Evolutionary conservation across 1,284 basidiomycete species (phyloP).

Genomic region (Ceratobasidium sp.): DNA sequence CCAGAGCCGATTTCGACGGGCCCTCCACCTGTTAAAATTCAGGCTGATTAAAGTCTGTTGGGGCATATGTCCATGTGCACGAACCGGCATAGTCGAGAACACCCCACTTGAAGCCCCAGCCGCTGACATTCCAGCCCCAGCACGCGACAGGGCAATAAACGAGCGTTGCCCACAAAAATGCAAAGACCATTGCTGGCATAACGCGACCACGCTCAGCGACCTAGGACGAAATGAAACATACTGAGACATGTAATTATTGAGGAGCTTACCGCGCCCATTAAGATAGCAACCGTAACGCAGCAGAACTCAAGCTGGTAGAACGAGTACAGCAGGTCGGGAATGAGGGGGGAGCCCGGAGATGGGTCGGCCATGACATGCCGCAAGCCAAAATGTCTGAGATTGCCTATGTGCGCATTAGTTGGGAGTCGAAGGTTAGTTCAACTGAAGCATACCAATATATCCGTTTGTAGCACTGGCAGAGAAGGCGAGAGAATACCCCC

Average conservation of each 20-base stretch:
- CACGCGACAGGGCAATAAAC: slow-evolving; percentile 82
- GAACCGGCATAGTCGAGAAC: slow-evolving; percentile 82
- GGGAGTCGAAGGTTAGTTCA: background rate
- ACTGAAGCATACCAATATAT: slow-evolving; percentile 69
- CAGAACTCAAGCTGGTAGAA: slow-evolving; percentile 91
- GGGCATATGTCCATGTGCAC: slow-evolving; percentile 43
- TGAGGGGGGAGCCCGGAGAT: slow-evolving; percentile 73
- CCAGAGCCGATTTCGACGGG: slow-evolving; percentile 94
- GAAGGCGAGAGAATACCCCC: slow-evolving; percentile 84
- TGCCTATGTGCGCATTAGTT: slow-evolving; percentile 48
- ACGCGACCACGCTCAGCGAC: slow-evolving; percentile 88
- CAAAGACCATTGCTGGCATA: slow-evolving; percentile 84
- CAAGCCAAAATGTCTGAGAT: slow-evolving; percentile 65
- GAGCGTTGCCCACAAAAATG: slow-evolving; percentile 83
- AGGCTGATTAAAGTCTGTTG: background rate
- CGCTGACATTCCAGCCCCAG: slow-evolving; percentile 77
- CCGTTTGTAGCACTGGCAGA: slow-evolving; percentile 75
- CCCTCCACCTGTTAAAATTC: slow-evolving; percentile 69
- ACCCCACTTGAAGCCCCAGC: slow-evolving; percentile 91
- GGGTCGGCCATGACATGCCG: slow-evolving; percentile 74
- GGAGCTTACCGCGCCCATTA: slow-evolving; percentile 64
- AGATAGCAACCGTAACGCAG: slow-evolving; percentile 74
- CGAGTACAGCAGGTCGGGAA: slow-evolving; percentile 76
- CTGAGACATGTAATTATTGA: slow-evolving; percentile 46
- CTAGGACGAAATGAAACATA: slow-evolving; percentile 57